Evolutionary conservation across 805 yeast species (phyloP).

Genomic region (Saccharomycopsis sp.): DNA sequence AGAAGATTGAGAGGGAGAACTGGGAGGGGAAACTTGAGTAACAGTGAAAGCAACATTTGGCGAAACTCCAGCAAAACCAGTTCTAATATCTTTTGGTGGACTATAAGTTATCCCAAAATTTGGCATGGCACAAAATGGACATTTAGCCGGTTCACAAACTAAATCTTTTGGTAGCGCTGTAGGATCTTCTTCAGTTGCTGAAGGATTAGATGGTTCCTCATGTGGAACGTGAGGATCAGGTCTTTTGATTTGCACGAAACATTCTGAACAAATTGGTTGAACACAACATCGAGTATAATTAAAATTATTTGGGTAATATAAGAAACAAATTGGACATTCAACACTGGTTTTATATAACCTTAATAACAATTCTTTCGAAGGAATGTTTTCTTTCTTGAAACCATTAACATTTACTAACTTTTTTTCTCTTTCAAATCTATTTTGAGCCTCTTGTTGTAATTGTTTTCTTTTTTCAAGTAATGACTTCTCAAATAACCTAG

Average conservation of each 20-base stretch:
- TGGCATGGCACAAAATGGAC: conserved; percentile 89
- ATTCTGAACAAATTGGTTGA: conserved; percentile 91
- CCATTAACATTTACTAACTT: conserved; percentile 20
- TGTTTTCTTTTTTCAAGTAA: conserved; percentile 30
- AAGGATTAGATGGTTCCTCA: conserved; percentile 34
- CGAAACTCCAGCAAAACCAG: conserved; percentile 46
- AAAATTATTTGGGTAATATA: conserved; percentile 68
- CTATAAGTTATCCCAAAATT: conserved; percentile 77
- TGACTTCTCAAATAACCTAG: conserved; percentile 30
- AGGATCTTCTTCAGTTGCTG: conserved; percentile 23
- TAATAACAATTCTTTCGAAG: conserved; percentile 35
- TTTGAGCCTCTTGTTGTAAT: conserved; percentile 29
- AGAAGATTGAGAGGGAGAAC: neutral
- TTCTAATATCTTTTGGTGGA: conserved; percentile 43
- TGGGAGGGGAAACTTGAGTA: too few species aligned
- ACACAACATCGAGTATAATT: conserved; percentile 81
- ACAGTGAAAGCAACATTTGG: conserved; percentile 33
- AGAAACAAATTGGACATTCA: conserved; percentile 93
- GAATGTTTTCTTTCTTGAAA: conserved; percentile 28
- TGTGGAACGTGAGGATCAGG: conserved; percentile 91
- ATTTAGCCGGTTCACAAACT: conserved; percentile 77
- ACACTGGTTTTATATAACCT: conserved; percentile 53
- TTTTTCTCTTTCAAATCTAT: conserved; percentile 25
- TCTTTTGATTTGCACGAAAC: conserved; percentile 92
- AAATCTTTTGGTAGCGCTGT: conserved; percentile 45